Conservation (phyloP, 139 green algal genomes). For the Axilococcus clingmanii region DNA sequence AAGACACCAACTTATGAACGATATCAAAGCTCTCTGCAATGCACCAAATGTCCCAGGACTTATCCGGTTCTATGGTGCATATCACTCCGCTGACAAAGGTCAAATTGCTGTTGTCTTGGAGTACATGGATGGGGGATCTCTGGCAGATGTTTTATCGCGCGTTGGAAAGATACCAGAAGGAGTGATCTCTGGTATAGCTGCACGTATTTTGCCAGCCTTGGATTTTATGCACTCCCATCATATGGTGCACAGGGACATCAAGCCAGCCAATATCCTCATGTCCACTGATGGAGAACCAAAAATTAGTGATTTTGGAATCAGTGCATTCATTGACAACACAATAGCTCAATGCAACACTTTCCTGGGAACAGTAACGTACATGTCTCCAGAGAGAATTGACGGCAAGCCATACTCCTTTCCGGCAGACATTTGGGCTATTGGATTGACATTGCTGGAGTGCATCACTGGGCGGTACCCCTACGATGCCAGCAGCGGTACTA, state of each 20-base stretch:
- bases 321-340: slow-evolving; percentile 66
- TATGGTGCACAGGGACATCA: slow-evolving; percentile 87
- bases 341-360: slow-evolving; percentile 78
- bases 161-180: slow-evolving; percentile 64
- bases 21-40: slow-evolving; percentile 74
- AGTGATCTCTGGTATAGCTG: slow-evolving; percentile 61
- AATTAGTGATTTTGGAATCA: slow-evolving; percentile 90
- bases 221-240: slow-evolving; percentile 64
- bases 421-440: slow-evolving; percentile 80
- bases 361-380: slow-evolving; percentile 93
- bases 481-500: slow-evolving; percentile 46
- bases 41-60: slow-evolving; percentile 40
- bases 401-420: slow-evolving; percentile 71
- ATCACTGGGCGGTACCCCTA: slow-evolving; percentile 86
- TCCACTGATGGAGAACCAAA: slow-evolving; percentile 67
- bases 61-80: slow-evolving; percentile 68
- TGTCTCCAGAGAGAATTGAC: slow-evolving; percentile 91
- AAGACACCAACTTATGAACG: slow-evolving; percentile 78
- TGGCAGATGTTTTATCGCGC: slow-evolving; percentile 69
- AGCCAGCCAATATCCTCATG: slow-evolving; percentile 88
- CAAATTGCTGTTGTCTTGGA: slow-evolving; percentile 86
- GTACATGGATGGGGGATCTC: slow-evolving; percentile 91
- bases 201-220: slow-evolving; percentile 62
- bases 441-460: slow-evolving; percentile 80
- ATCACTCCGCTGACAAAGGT: slow-evolving; percentile 55